Percentiles rank a stretch among this genome's conserved stretches.
Conservation (phyloP, 1,139 yeast species). For the Protomyces inouyei region DNA sequence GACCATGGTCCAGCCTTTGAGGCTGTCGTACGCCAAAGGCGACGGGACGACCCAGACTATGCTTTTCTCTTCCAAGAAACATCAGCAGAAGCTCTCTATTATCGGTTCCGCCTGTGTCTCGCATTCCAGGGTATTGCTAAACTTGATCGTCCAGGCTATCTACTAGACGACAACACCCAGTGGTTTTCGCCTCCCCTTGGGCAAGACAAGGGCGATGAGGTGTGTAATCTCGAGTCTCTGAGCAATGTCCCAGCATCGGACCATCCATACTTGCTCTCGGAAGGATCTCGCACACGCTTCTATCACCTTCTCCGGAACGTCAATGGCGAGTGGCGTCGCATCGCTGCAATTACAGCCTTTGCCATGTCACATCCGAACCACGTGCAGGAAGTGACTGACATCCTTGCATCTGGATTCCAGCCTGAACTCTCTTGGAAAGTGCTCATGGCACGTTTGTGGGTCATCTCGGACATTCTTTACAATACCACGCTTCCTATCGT, state of each 20-base stretch:
- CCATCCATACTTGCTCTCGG: background rate
- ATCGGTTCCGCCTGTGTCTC: background rate
- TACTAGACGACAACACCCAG: background rate
- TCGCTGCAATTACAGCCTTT: slow-evolving; percentile 38
- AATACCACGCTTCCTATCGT: slow-evolving; percentile 34
- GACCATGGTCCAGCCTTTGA: background rate
- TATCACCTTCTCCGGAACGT: slow-evolving; percentile 27
- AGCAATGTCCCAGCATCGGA: background rate
- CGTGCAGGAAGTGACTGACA: slow-evolving; percentile 33
- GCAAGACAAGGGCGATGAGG: background rate
- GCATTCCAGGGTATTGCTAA: background rate
- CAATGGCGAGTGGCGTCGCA: slow-evolving; percentile 34
- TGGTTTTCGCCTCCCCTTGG: background rate
- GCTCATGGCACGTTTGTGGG: slow-evolving; percentile 36
- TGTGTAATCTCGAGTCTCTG: background rate
- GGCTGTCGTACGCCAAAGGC: background rate
- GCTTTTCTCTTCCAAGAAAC: background rate
- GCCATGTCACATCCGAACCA: slow-evolving; percentile 36
- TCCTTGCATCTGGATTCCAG: slow-evolving; percentile 34
- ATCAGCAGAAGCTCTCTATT: background rate
- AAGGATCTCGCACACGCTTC: background rate
- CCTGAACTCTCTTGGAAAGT: slow-evolving; percentile 28
- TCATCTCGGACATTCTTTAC: slow-evolving; percentile 37
- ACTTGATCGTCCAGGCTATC: background rate
- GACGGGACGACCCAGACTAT: background rate